Evolutionary conservation across 305 asterid genomes (phyloP), one percentile per base, ranked within the genome.

Genomic region (Rubia tinctorum): DNA sequence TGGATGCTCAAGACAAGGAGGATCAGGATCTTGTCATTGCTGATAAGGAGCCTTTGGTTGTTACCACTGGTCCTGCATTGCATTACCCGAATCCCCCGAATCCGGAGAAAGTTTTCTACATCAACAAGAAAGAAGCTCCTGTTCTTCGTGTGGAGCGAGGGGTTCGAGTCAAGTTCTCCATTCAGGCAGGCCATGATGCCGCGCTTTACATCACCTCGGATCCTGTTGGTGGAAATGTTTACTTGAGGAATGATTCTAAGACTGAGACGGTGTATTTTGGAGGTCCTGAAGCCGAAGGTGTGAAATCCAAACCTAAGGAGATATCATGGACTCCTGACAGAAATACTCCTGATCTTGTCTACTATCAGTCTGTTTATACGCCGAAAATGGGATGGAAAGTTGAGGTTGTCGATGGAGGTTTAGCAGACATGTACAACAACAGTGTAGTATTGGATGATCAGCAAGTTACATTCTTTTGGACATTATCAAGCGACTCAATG

Each of bases 321-420:
- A 72, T 95, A 80, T 51, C 53, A 11, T 95, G 99, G 98, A 84
- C 99, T 4, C 99, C 99, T 40, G 94, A 95, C 68, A 84, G 99
- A 65, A 95, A 95, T 76, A 95, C 98, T 1, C 99, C 99, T 0
- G 98, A 95, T 84, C 87, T 84, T 60, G 96, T 95, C 73, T 95
- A 90, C 83, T 95, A 95, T 79, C 99, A 95, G 49, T 92, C 97
- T 64, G 83, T 90, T 44, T 95, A 83, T 63, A 80, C 83, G 1
- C 93, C 86, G 44, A 95, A 95, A 83, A 95, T 95, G 99, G 99
- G 99, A 71, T 95, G 99, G 99, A 95, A 86, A 86, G 97, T 95
- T 71, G 84, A 95, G 83, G 99, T 95, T 74, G 99, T 95, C 34
- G 99, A 95, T 77, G 99, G 97, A 68, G 99, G 99, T 69, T 81